Evolutionary conservation across 768 basidiomycete species (phyloP).

Genomic region (Gymnopilus dilepis): DNA sequence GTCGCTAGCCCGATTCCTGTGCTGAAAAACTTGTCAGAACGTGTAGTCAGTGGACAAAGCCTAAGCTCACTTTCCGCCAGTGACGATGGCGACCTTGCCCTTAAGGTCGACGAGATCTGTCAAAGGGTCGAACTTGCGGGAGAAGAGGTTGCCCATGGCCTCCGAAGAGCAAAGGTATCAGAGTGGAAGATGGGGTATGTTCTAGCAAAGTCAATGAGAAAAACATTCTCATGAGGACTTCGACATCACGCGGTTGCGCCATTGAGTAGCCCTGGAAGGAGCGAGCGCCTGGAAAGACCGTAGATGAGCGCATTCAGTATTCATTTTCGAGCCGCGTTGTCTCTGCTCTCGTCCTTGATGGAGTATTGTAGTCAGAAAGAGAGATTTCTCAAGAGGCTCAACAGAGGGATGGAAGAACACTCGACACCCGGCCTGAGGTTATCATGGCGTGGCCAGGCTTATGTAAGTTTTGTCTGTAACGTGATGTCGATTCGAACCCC

Average conservation of each 20-base stretch:
- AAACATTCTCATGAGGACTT: background rate
- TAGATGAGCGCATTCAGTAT: too few species aligned
- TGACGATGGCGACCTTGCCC: constrained; percentile 60
- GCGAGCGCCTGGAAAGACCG: too few species aligned
- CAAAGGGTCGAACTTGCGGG: constrained; percentile 31
- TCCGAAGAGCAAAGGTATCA: background rate
- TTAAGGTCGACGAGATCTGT: constrained; percentile 49
- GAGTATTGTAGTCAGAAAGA: too few species aligned
- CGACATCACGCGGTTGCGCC: background rate
- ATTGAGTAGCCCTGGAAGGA: too few species aligned
- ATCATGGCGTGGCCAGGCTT: too few species aligned
- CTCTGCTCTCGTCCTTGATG: too few species aligned
- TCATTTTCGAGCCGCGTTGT: too few species aligned
- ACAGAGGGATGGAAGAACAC: too few species aligned
- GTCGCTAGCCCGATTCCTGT: constrained; percentile 40
- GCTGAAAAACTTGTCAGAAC: constrained; percentile 14
- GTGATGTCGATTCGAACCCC: too few species aligned
- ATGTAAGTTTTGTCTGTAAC: too few species aligned
- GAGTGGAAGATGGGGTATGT: background rate
- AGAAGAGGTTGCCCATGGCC: constrained; percentile 21
- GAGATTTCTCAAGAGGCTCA: too few species aligned
- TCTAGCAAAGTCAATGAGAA: background rate
- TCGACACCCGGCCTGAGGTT: too few species aligned
- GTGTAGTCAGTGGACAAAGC: background rate
- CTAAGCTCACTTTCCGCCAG: constrained; percentile 59